A percentile compares a stretch with the other conserved stretches of the same genome.
Evolutionary conservation across 108 stramenopile species (phyloP).

Genomic region (Pseudonitzschia multistriata): DNA sequence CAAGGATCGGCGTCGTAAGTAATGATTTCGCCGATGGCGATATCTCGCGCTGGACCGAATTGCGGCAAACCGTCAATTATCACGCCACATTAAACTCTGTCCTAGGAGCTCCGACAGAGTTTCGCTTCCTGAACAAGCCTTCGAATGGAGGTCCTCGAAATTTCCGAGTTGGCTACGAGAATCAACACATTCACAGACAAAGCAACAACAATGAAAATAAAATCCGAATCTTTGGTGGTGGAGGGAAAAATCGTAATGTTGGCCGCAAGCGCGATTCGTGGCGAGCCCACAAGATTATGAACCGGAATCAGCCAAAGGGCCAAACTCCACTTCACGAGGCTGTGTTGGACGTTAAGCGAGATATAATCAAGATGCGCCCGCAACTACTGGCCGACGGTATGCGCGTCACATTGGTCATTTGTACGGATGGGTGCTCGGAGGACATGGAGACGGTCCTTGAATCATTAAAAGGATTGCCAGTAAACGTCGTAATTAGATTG

Average conservation of each 20-base stretch:
- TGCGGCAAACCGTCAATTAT: slow-evolving; percentile 40
- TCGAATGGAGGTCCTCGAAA: slow-evolving; percentile 38
- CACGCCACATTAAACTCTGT: slow-evolving; percentile 47
- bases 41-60: slow-evolving; percentile 62
- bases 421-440: slow-evolving; percentile 17
- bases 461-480: slow-evolving; percentile 64
- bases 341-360: background rate
- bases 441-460: slow-evolving; percentile 44
- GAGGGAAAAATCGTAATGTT: background rate
- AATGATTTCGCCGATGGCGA: background rate
- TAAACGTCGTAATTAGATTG: slow-evolving; percentile 71
- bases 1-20: background rate
- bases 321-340: slow-evolving; percentile 10
- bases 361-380: slow-evolving; percentile 7
- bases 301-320: slow-evolving; percentile 6
- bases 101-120: slow-evolving; percentile 48
- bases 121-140: slow-evolving; percentile 57
- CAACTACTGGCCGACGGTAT: slow-evolving; percentile 14
- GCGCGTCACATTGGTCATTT: slow-evolving; percentile 17
- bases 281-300: slow-evolving; percentile 16
- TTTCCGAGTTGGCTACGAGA: slow-evolving; percentile 43
- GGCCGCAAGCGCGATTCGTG: slow-evolving; percentile 1
- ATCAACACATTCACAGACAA: background rate
- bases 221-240: slow-evolving; percentile 1
- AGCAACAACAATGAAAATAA: background rate